These are phyloP conservation scores for Eragrostis tef DNA, from an alignment of 202 grass and related monocot species.

Conservation along the genomic window DNA sequence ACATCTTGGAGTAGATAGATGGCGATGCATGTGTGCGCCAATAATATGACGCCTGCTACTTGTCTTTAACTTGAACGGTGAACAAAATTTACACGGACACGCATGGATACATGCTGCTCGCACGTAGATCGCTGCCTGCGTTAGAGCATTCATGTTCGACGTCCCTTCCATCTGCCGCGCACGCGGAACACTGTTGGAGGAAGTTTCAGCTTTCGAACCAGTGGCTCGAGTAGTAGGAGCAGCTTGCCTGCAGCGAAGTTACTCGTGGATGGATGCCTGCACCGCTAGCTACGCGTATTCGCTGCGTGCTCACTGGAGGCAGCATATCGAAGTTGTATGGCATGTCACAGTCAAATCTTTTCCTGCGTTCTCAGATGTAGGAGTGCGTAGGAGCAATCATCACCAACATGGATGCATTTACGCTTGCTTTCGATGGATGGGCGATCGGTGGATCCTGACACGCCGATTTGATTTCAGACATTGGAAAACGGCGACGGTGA, in stretches of 20 bases:
- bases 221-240: too few relatives aligned
- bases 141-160: neutral
- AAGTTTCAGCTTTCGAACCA: slow-evolving; percentile 1
- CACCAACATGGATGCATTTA: neutral
- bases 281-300: neutral
- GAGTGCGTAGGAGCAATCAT: slow-evolving; percentile 23
- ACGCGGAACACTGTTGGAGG: neutral
- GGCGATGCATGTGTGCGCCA: neutral
- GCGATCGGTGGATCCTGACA: neutral
- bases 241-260: neutral
- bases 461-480: neutral
- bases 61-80: too few relatives aligned
- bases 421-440: neutral
- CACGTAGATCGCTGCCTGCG: too few relatives aligned
- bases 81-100: too few relatives aligned
- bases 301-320: neutral
- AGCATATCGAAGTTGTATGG: neutral
- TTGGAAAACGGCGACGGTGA: neutral
- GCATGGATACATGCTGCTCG: too few relatives aligned
- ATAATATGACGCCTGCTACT: neutral
- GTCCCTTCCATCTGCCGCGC: neutral
- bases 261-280: neutral
- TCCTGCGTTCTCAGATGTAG: neutral
- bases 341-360: slow-evolving; percentile 3
- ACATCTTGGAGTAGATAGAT: neutral